Evolutionary conservation across 192 early-diverging fungal genomes (phyloP), one percentile per base, ranked within the genome.

Genomic region (Coemansia sp.): DNA sequence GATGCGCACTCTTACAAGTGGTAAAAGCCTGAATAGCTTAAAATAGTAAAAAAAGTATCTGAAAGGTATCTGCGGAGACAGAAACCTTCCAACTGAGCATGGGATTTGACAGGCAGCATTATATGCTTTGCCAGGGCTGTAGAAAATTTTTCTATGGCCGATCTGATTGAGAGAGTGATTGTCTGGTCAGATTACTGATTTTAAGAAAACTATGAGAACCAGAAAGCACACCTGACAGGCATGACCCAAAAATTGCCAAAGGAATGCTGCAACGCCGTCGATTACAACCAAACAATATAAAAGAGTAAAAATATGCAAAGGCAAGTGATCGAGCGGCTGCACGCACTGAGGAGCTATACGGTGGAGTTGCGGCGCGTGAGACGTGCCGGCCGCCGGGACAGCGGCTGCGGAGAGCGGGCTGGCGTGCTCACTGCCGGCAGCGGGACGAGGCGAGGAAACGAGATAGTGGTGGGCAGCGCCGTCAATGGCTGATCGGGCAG

Each of bases 331-430:
- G 30, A 31, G 30, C 30, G 30, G 30, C 30, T 31, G 30, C 7
- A 31, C 30, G 7, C 7, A 31, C 7, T 31, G 30, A 5, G 30
- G 30, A 27, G 24, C 49, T 57, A 59, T 47, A 49, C 59, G n/a
- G 52, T 67, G 22, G 71, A 67, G 71, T 73, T 73, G 64, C 71
- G 64, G 12, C 71, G 71, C 28, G 65, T 34, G 25, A 62, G 49
- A 44, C 58, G 58, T 23, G 49, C 19, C 4, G 56, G 56, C 21
- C 65, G 30, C 30, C 30, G 30, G 30, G 30, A 31, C 30, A 31
- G 30, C 26, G 59, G 59, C 28, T 49, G 59, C 41, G 44, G 24
- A 9, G 44, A 60, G 59, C 25, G 27, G 48, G 30, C 30, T 31
- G 30, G 30, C 30, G 4, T 31, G 30, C 30, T 31, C 7, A 7